Percentiles rank a stretch among this genome's conserved stretches.
These are phyloP conservation scores for Zymoseptoria ardabiliae DNA, from an alignment of 2,329 filamentous ascomycete species.

Conservation along the genomic window DNA sequence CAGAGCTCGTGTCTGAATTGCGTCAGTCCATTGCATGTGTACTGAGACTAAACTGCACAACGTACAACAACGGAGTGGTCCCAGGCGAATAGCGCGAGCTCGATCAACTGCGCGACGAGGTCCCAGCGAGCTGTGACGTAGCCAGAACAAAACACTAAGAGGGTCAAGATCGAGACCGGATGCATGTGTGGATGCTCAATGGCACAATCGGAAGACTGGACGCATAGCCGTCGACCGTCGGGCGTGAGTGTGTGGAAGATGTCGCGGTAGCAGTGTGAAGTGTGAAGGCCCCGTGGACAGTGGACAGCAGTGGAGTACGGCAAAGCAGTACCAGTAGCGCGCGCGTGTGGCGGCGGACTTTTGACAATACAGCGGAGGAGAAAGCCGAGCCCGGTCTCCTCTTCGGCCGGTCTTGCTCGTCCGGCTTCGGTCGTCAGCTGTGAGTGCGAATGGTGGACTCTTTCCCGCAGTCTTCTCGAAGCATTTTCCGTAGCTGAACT, in stretches of 20 bases:
- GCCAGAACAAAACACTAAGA: conserved; percentile 97
- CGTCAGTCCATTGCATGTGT: neutral
- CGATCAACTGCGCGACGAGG: conserved; percentile 91
- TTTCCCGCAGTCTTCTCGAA: neutral
- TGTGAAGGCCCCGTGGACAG: neutral
- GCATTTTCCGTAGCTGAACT: neutral
- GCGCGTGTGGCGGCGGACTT: neutral
- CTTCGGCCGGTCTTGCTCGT: neutral
- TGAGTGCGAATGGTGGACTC: neutral
- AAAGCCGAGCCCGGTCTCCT: neutral
- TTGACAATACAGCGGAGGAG: neutral
- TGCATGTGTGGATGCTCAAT: conserved; percentile 55
- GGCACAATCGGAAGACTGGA: neutral
- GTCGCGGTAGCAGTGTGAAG: neutral
- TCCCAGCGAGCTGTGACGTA: conserved; percentile 99
- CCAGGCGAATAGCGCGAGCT: conserved; percentile 95
- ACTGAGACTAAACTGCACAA: neutral
- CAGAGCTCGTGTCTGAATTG: conserved; percentile 64
- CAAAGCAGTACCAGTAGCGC: neutral
- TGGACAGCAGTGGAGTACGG: neutral
- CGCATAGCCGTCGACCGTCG: neutral
- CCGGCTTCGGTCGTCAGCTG: too few species aligned
- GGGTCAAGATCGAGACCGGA: conserved; percentile 91
- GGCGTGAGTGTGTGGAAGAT: neutral
- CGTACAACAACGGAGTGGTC: conserved; percentile 91